These are phyloP conservation scores for Craterostigma plantagineum DNA, from an alignment of 257 asterid genomes.

Conservation along the genomic window DNA sequence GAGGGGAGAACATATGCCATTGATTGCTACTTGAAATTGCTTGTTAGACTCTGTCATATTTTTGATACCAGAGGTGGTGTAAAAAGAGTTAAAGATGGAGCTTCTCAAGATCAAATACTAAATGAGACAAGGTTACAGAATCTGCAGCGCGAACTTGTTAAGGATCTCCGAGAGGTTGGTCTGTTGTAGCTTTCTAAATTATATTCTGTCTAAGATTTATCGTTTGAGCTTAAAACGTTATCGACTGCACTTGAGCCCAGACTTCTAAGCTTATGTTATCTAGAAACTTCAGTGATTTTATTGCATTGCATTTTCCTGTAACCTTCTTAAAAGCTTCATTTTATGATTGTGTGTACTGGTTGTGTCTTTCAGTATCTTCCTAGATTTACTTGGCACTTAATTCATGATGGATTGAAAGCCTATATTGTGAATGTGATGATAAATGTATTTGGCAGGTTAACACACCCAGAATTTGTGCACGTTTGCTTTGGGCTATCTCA, in stretches of 20 bases:
- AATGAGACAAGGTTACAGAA: conserved; percentile 88
- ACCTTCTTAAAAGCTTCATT: too few species aligned
- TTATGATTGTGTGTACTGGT: too few species aligned
- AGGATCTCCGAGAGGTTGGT: conserved; percentile 65
- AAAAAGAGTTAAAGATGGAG: conserved; percentile 89
- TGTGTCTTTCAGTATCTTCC: too few species aligned
- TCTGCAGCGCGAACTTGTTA: conserved; percentile 80
- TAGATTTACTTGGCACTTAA: too few species aligned
- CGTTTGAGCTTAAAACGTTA: too few species aligned
- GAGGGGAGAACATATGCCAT: conserved; percentile 89
- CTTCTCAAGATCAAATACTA: conserved; percentile 92
- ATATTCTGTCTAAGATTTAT: neutral
- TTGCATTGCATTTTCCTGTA: too few species aligned
- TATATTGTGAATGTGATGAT: conserved; percentile 3
- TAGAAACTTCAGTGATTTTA: too few species aligned
- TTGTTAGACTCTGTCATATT: conserved; percentile 84
- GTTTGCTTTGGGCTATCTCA: conserved; percentile 75
- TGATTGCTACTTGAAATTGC: conserved; percentile 85
- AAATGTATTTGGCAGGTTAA: conserved; percentile 43
- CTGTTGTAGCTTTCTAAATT: neutral
- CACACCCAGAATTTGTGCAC: conserved; percentile 61
- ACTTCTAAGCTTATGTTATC: too few species aligned
- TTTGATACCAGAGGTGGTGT: conserved; percentile 96
- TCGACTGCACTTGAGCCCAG: too few species aligned
- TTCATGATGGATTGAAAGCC: conserved; percentile 2